A percentile compares a stretch with the other conserved stretches of the same genome.
phyloP scores from a whole-genome alignment of 2,329 filamentous ascomycete species.

The Nigrospora osmanthi region DNA sequence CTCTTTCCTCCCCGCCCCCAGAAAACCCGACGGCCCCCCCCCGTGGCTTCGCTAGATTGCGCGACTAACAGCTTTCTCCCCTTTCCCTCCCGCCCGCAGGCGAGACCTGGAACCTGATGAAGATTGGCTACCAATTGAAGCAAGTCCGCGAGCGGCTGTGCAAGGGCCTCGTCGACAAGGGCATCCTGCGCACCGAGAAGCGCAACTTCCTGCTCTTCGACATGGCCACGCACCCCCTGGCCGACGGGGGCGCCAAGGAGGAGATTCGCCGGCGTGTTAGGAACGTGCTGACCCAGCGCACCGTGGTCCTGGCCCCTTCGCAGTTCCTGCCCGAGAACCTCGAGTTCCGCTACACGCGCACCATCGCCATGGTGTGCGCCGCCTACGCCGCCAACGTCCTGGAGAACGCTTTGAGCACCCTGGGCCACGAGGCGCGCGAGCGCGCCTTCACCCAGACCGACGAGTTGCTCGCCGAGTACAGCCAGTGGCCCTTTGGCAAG shows the following conservation, averaged over 20 bases:
- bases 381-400: slow-evolving; percentile 97
- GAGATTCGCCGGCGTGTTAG: slow-evolving; percentile 90
- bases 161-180: slow-evolving; percentile 97
- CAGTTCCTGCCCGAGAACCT: slow-evolving; percentile 90
- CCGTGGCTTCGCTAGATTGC: background rate
- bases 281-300: slow-evolving; percentile 87
- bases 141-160: slow-evolving; percentile 96
- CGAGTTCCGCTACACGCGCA: slow-evolving; percentile 88
- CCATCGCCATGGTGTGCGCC: slow-evolving; percentile 93
- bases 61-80: background rate
- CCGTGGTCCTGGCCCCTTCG: slow-evolving; percentile 77
- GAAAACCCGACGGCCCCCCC: background rate
- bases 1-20: slow-evolving; percentile 4
- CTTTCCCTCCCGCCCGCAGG: slow-evolving; percentile 42
- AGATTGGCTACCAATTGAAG: slow-evolving; percentile 99
- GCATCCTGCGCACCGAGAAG: slow-evolving; percentile 96
- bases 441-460: slow-evolving; percentile 95
- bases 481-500: slow-evolving; percentile 92
- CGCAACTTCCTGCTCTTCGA: slow-evolving; percentile 99
- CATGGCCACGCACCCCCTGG: slow-evolving; percentile 98
- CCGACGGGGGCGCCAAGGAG: slow-evolving; percentile 93
- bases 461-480: slow-evolving; percentile 90
- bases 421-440: slow-evolving; percentile 91
- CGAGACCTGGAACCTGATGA: slow-evolving; percentile 99
- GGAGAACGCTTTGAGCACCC: slow-evolving; percentile 90